Percentiles rank a stretch among this genome's conserved stretches.
Evolutionary conservation across 164 flowering plant species (phyloP).

Genomic region (Liriodendron chinense): DNA sequence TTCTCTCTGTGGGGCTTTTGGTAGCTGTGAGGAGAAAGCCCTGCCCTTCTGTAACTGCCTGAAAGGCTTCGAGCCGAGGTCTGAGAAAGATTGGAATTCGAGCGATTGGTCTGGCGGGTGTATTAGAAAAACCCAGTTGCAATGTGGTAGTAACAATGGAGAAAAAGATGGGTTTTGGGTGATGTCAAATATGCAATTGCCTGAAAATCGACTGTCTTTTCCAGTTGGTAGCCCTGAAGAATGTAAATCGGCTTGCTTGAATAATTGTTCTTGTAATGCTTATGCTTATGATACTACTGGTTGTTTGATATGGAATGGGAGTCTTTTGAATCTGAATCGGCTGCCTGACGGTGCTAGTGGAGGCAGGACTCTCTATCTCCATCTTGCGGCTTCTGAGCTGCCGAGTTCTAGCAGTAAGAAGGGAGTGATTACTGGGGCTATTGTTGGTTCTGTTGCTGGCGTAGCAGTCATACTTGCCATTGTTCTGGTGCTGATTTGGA

Average conservation of each 20-base stretch:
- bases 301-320: conserved; percentile 19
- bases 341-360: not conserved
- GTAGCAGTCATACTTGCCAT: conserved; percentile 14
- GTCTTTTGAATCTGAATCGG: conserved; percentile 2
- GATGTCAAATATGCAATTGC: conserved; percentile 6
- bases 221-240: not conserved
- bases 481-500: conserved; percentile 15
- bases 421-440: conserved; percentile 10
- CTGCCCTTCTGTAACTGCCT: conserved; percentile 18
- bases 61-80: conserved; percentile 16
- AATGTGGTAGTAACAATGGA: conserved; percentile 12
- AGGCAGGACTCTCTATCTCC: conserved; percentile 2
- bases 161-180: conserved; percentile 4
- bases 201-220: conserved; percentile 4
- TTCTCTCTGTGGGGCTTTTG: conserved; percentile 27
- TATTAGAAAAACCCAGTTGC: conserved; percentile 17
- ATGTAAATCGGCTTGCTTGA: conserved; percentile 20
- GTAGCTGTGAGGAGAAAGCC: conserved; percentile 12
- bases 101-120: conserved; percentile 24
- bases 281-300: conserved; percentile 15
- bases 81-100: conserved; percentile 15
- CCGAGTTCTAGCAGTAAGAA: conserved; percentile 4
- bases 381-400: conserved; percentile 11
- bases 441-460: conserved; percentile 23
- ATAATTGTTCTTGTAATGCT: conserved; percentile 21